A percentile compares a stretch with the other conserved stretches of the same genome.
phyloP scores from a whole-genome alignment of 1,284 basidiomycete species.

The Phellinidium pouzarii region DNA sequence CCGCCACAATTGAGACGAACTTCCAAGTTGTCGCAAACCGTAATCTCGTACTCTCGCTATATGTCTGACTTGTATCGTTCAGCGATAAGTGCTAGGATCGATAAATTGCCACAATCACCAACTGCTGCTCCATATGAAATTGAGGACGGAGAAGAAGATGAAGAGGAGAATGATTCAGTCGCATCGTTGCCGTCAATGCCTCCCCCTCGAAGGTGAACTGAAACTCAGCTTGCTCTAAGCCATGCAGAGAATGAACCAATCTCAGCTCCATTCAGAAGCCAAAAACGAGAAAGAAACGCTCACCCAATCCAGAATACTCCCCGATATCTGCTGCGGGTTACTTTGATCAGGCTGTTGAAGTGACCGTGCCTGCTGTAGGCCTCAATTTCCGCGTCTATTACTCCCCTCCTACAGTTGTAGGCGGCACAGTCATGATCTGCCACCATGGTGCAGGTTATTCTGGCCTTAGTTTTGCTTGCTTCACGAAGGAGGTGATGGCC shows the following conservation, averaged over 20 bases:
- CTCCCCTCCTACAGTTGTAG: constrained; percentile 42
- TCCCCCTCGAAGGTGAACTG: constrained; percentile 17
- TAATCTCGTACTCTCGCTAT: no score
- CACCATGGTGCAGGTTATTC: constrained; percentile 95
- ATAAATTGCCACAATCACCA: constrained; percentile 55
- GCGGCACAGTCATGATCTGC: constrained; percentile 72
- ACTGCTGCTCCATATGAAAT: constrained; percentile 21
- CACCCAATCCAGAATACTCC: constrained; percentile 51
- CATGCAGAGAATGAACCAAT: neutral
- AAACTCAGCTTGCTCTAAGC: neutral
- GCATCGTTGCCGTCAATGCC: constrained; percentile 51
- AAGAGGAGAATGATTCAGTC: constrained; percentile 57
- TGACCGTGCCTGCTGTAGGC: constrained; percentile 52
- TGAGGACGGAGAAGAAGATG: constrained; percentile 43
- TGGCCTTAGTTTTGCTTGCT: constrained; percentile 82
- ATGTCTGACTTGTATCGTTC: constrained; percentile 71
- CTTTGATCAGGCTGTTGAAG: constrained; percentile 73
- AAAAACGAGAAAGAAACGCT: constrained; percentile 25
- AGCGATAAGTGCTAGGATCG: constrained; percentile 57
- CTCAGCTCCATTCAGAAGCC: constrained; percentile 20
- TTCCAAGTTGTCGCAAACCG: neutral
- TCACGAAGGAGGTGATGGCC: constrained; percentile 71
- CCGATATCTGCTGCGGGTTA: constrained; percentile 72
- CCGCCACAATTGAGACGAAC: neutral
- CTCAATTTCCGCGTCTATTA: constrained; percentile 76